Base-by-base conservation (phyloP, 1,284 basidiomycete species). In the Tilletia caries region DNA sequence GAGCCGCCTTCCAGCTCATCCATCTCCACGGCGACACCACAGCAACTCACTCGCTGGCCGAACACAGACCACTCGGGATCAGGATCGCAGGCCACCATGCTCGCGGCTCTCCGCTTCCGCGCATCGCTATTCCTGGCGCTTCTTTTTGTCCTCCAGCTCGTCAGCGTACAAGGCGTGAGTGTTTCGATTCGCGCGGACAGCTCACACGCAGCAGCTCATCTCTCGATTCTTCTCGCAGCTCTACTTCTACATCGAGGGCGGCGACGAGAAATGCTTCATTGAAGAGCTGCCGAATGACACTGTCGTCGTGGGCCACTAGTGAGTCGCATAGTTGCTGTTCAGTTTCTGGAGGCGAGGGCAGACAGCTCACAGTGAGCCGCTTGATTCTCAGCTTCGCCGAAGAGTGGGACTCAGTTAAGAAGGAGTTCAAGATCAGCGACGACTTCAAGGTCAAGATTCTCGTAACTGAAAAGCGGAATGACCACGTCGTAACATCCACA, bases 251-350 rank as follows among this genome's bases (percentile, higher is more conserved):
- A 79, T 85, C 50, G 81, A 83, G 33, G 81, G 84, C 15, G 83
- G 83, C 12, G 73, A 78, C 18, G 76, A 76, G 44, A 77, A 81
- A 44, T 99, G 96, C 84, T 98, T 98, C 85, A 88, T 97, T 73
- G 96, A 98, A 84, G 96, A 98, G 84, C 86, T 98, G 48, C 95
- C 95, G n/a, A 90, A 90, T 18, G 92, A 98, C 84, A 98, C 96
- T 20, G 90, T 96, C 44, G 94, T 98, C 20, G 93, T 98, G 85
- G 95, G 95, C 1, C 80, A 79, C 74, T 82, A 82, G 37, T 62
- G n/a, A 54, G 54, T 60, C n/a, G 46, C 64, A 50, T 27, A 20
- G 43, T 10, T 27, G 34, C 66, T 46, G 41, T n/a, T 15, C 8
- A 41, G 15, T 23, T 6, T 52, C 46, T 25, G 65, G 72, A 3